Conservation (phyloP, 2,329 filamentous ascomycete species). For the Aspergillus spinulosporus region DNA sequence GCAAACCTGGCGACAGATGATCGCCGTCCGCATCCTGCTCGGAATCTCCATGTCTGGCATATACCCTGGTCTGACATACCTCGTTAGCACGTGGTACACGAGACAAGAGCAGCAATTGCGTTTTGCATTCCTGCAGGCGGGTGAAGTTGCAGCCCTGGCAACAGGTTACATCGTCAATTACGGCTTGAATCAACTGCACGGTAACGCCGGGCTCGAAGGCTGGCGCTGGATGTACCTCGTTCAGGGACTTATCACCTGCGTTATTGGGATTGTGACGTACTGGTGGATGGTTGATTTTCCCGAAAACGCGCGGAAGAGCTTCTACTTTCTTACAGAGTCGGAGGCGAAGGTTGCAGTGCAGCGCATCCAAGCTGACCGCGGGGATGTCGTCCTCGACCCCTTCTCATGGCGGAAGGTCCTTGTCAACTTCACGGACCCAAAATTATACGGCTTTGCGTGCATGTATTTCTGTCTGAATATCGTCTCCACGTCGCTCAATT, state of each 20-base stretch:
- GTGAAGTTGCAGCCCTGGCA: conserved; percentile 65
- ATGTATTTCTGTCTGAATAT: conserved; percentile 69
- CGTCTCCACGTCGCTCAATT: conserved; percentile 64
- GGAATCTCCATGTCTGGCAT: conserved; percentile 61
- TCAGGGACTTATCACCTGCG: conserved; percentile 61
- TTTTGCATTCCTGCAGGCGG: conserved; percentile 65
- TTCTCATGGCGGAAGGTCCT: conserved; percentile 60
- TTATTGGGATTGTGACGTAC: conserved; percentile 62
- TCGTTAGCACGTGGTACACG: conserved; percentile 61
- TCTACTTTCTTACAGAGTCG: conserved; percentile 57
- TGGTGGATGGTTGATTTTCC: conserved; percentile 73
- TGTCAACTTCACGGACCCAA: conserved; percentile 58
- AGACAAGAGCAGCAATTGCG: conserved; percentile 65
- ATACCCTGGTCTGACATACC: conserved; percentile 47
- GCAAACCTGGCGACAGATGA: conserved; percentile 68
- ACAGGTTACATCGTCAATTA: conserved; percentile 69
- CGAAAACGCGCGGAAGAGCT: conserved; percentile 58
- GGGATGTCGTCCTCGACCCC: conserved; percentile 58
- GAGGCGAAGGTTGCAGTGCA: conserved; percentile 59
- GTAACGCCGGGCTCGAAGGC: conserved; percentile 56
- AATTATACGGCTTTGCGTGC: conserved; percentile 64
- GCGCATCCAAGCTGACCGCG: conserved; percentile 62
- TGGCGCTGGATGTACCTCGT: conserved; percentile 72
- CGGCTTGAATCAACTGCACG: conserved; percentile 64
- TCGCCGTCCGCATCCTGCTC: conserved; percentile 64